Conservation (phyloP, 768 basidiomycete genomes). For the Cyclocybe aegerita region DNA sequence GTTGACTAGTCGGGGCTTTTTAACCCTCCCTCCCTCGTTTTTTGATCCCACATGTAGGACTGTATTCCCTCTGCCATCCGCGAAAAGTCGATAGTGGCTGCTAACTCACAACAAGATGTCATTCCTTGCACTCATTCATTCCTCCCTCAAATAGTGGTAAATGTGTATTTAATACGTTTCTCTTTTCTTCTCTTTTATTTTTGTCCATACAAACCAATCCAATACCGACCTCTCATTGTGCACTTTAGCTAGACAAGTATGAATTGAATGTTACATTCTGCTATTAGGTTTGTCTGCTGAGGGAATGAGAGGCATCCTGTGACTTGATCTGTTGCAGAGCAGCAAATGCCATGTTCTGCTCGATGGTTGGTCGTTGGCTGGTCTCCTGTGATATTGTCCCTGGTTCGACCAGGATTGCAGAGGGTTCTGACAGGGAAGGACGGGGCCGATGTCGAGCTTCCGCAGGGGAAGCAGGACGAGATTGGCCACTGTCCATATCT, state of each 20-base stretch:
- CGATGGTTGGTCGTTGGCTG: conserved; percentile 65
- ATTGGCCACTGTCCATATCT: conserved; percentile 54
- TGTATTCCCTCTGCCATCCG: conserved; percentile 13
- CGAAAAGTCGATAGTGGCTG: conserved; percentile 2
- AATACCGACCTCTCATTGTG: conserved; percentile 15
- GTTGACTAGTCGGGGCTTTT: conserved; percentile 10
- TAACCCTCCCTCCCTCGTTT: not conserved
- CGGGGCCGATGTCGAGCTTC: conserved; percentile 27
- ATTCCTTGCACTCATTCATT: conserved; percentile 22
- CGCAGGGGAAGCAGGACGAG: conserved; percentile 52
- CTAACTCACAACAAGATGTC: conserved; percentile 16
- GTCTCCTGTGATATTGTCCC: conserved; percentile 35
- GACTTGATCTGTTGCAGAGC: conserved; percentile 53
- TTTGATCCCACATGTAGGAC: conserved; percentile 14
- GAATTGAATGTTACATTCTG: conserved; percentile 8
- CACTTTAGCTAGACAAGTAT: conserved; percentile 15
- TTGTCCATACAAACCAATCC: conserved; percentile 10
- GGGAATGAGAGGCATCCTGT: not conserved
- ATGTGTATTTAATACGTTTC: conserved; percentile 24
- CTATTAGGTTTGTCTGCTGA: not conserved
- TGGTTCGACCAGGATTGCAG: conserved; percentile 44
- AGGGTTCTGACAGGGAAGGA: conserved; percentile 32
- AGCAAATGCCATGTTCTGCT: conserved; percentile 85
- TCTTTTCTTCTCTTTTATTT: conserved; percentile 6
- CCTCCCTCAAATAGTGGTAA: conserved; percentile 16